Evolutionary conservation across 768 basidiomycete genomes (phyloP), one percentile per base, ranked within the genome.

Genomic region (Neoboletus magnificus): DNA sequence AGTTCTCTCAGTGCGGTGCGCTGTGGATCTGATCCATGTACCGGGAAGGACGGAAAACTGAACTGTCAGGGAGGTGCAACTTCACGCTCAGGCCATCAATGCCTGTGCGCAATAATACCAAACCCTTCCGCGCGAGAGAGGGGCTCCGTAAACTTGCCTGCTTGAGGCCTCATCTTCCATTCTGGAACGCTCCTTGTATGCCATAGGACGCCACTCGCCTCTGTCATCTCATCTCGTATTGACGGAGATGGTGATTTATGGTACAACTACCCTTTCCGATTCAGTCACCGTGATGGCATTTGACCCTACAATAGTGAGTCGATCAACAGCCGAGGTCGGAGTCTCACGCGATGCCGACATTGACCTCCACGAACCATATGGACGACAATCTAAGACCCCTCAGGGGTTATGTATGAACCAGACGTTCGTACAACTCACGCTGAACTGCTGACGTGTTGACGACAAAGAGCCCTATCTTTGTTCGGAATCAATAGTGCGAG

Each of bases 281-380:
- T 23, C 39, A 33, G 48, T 61, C 59, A 42, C 59, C 45, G 41
- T 64, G 65, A 52, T 55, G 55, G 56, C 39, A 43, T 25, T 43
- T 35, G 58, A 29, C 58, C 36, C 32, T 54, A 29, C 54, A 33
- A 22, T 52, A 48, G 18, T 8, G 27, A 47, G 52, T 48, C 30
- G 11, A 35, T 37, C 40, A 42, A 45, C 49, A 66, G 36, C 56
- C 62, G 62, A 67, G 50, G 39, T 52, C 59, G 43, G 55, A 40
- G 39, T 66, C 60, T 51, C 55, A 67, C 65, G 59, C 35, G 44
- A 30, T 64, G 65, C 64, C 59, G 59, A 60, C 50, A 61, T 51
- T 6, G 37, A 35, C 41, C 16, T 52, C 25, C 16, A 25, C 8
- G 27, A 20, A 27, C 11, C 36, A 23, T 51, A 20, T 27, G 48